These are phyloP conservation scores for Vaccinium macrocarpon DNA, from an alignment of 148 eudicot species.

Conservation along the genomic window DNA sequence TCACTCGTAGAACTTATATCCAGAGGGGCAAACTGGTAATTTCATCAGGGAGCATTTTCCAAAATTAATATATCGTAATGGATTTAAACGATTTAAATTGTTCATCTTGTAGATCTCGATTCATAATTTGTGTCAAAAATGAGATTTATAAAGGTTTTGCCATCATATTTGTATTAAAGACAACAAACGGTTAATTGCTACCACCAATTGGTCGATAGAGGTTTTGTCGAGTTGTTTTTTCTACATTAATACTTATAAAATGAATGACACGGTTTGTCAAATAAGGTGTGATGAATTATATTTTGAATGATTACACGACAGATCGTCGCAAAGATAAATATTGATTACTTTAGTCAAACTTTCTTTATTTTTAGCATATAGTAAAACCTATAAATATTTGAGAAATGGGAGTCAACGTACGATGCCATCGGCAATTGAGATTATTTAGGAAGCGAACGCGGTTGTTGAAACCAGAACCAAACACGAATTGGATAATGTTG, in stretches of 20 bases:
- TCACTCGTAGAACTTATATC: too few relatives aligned
- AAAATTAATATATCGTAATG: too few relatives aligned
- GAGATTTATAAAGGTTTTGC: background rate
- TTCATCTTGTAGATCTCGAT: too few relatives aligned
- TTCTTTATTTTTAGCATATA: background rate
- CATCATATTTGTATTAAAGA: background rate
- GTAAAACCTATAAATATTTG: background rate
- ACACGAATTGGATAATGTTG: background rate
- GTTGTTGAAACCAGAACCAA: background rate
- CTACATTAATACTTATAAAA: background rate
- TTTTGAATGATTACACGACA: too few relatives aligned
- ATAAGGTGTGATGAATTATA: too few relatives aligned
- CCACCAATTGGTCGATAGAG: too few relatives aligned
- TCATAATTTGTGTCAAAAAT: too few relatives aligned
- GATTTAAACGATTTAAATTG: too few relatives aligned
- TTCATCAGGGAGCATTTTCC: too few relatives aligned
- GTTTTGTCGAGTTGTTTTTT: too few relatives aligned
- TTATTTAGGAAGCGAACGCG: background rate
- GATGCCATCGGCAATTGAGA: background rate
- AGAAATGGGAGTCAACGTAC: background rate
- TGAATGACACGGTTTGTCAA: background rate
- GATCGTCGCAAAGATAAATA: too few relatives aligned
- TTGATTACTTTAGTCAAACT: background rate
- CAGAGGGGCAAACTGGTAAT: too few relatives aligned
- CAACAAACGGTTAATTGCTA: background rate